phyloP scores from a whole-genome alignment of 176 grass and related monocot species.

The Puya raimondii region DNA sequence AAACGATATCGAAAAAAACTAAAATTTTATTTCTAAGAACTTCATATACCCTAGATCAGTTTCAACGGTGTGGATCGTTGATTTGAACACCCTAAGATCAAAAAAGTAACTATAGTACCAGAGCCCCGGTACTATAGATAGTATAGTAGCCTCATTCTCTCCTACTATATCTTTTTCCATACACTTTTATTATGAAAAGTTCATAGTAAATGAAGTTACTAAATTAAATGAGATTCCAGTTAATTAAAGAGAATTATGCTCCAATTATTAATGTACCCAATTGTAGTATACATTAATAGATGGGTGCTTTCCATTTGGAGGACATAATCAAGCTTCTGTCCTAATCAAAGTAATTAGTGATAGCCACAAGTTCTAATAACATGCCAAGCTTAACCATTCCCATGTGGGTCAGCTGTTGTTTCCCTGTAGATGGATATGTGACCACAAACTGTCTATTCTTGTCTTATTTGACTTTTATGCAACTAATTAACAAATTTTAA shows the following conservation, averaged over 20 bases:
- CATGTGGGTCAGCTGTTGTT: not conserved
- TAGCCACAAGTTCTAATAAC: not conserved
- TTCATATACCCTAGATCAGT: no score
- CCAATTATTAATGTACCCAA: not conserved
- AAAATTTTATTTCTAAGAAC: no score
- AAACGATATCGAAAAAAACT: no score
- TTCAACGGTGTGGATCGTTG: no score
- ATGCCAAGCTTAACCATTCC: not conserved
- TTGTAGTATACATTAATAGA: no score
- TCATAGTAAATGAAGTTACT: not conserved
- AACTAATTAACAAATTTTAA: no score
- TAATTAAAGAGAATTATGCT: not conserved
- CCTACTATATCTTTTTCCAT: not conserved
- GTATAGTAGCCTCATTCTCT: no score
- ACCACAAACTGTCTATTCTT: not conserved
- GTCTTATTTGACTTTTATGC: not conserved
- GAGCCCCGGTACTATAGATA: no score
- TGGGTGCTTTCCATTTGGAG: not conserved
- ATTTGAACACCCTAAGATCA: no score
- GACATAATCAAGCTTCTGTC: not conserved
- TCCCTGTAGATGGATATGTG: not conserved
- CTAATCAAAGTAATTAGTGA: not conserved
- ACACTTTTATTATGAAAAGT: not conserved
- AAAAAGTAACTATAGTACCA: no score
- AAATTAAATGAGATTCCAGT: not conserved